These are phyloP conservation scores for Lycium barbarum DNA, from an alignment of 257 asterid genomes.

Conservation along the genomic window DNA sequence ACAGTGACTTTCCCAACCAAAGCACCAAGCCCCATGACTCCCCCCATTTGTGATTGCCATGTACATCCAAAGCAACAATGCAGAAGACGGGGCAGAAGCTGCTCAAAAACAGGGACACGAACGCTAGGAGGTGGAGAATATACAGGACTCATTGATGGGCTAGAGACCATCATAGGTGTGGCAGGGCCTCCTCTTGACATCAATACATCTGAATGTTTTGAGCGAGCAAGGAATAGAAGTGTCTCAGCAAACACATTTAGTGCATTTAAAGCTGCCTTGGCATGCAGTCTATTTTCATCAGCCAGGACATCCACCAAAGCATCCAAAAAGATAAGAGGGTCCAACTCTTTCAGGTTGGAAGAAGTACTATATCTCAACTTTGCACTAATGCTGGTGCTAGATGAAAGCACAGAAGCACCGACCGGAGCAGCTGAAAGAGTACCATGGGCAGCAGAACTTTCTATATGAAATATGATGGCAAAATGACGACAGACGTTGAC, in stretches of 20 bases:
- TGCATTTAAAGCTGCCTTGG: constrained; percentile 92
- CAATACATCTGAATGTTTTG: constrained; percentile 76
- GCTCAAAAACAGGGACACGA: constrained; percentile 95
- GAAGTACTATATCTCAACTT: constrained; percentile 69
- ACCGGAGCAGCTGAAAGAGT: constrained; percentile 55
- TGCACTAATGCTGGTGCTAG: constrained; percentile 58
- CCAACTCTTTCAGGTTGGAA: constrained; percentile 87
- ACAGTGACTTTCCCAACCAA: constrained; percentile 96
- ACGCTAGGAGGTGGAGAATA: constrained; percentile 98
- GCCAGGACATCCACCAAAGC: constrained; percentile 94
- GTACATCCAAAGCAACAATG: constrained; percentile 94
- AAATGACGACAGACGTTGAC: constrained; percentile 86
- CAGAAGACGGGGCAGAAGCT: constrained; percentile 89
- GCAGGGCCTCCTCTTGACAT: constrained; percentile 91
- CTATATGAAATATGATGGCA: constrained; percentile 92
- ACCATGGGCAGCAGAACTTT: constrained; percentile 60
- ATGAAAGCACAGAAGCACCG: constrained; percentile 65
- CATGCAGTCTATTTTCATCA: constrained; percentile 86
- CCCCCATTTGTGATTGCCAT: constrained; percentile 99
- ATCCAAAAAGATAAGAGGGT: constrained; percentile 92
- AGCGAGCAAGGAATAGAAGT: constrained; percentile 88
- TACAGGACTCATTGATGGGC: constrained; percentile 99
- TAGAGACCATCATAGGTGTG: constrained; percentile 96
- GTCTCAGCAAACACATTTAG: constrained; percentile 80
- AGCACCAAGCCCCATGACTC: constrained; percentile 97